Base-by-base conservation (phyloP, 306 rosid genomes). In the Quercus rubra region DNA sequence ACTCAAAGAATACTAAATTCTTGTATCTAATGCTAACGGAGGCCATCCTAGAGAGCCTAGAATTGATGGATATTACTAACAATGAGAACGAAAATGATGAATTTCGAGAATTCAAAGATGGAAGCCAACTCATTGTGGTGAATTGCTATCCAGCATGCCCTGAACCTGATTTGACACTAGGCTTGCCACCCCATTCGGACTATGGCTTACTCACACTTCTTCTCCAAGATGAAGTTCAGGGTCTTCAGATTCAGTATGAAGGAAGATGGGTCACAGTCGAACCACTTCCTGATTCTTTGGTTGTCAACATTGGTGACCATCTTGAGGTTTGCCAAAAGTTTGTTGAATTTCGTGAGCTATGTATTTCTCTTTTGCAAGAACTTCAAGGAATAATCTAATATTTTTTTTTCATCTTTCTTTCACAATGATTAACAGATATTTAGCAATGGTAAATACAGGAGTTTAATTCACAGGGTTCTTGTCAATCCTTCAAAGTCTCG, bases 161-260 rank as follows among this genome's bases (percentile, higher is more conserved):
- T 57, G 80, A 94, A 71, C 98, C 98, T 3, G 94, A 92, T 15
- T 85, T 94, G 79, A 92, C 98, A 25, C 83, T 94, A 3, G 98
- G 98, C 30, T 80, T 94, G 87, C 96, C 94, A 25, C 93, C 98
- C 66, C 98, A 94, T 83, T 94, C 98, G 17, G 98, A 92, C 80
- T 94, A 89, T 83, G 98, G 97, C n/a, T 88, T 94, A 76, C 96
- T 94, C 56, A 92, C 98, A 0, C 90, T 94, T 14, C 90, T 94
- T 13, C 92, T 94, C n/a, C 98, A 92, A 83, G 96, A 89, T 5
- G 73, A 94, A 57, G 92, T 92, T 1, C 85, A 87, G 81, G 98
- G 97, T 6, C 88, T 94, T 79, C 98, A 94, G 67, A 85, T 94
- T 33, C 88, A 90, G 20, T 77, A 73, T 72, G 83, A 86, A 82